These are phyloP conservation scores for Lactuca sativa DNA, from an alignment of 129 eudicot genomes.

Conservation along the genomic window DNA sequence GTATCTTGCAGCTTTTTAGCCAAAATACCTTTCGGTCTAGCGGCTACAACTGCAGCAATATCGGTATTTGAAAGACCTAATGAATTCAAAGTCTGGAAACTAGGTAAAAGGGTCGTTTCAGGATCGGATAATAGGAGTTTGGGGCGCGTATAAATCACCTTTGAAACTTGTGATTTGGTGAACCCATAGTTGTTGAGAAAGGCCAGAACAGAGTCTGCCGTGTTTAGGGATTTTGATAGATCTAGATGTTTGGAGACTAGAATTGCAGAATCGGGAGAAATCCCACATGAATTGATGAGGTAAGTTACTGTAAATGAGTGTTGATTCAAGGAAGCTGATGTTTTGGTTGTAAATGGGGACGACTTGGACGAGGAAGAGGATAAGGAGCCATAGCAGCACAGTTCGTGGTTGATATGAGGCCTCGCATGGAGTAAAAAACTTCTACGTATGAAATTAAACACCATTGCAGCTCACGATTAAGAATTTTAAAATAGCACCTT, in stretches of 20 bases:
- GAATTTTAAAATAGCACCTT: not conserved
- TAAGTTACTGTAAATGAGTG: constrained; percentile 35
- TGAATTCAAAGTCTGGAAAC: constrained; percentile 37
- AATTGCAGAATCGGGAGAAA: constrained; percentile 38
- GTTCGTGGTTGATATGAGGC: constrained; percentile 11
- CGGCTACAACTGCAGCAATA: constrained; percentile 23
- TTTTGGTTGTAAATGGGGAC: constrained; percentile 2
- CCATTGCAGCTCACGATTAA: constrained; percentile 19
- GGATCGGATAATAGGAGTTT: constrained; percentile 24
- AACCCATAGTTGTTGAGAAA: constrained; percentile 37
- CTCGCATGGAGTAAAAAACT: constrained; percentile 8
- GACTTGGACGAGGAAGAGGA: constrained; percentile 8
- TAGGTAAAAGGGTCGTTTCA: constrained; percentile 41
- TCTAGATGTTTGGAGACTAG: constrained; percentile 31
- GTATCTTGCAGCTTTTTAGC: constrained; percentile 19
- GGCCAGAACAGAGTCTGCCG: constrained; percentile 36
- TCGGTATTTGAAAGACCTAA: constrained; percentile 36
- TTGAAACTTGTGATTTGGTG: constrained; percentile 31
- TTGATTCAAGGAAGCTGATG: constrained; percentile 14
- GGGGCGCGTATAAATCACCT: constrained; percentile 28
- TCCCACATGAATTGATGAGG: constrained; percentile 54
- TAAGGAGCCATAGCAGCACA: not conserved
- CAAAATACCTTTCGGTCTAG: constrained; percentile 20
- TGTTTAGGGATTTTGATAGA: constrained; percentile 29
- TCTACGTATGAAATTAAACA: constrained; percentile 27